These are phyloP conservation scores for Coelastrella sp. DNA, from an alignment of 139 green algal species.

Conservation along the genomic window DNA sequence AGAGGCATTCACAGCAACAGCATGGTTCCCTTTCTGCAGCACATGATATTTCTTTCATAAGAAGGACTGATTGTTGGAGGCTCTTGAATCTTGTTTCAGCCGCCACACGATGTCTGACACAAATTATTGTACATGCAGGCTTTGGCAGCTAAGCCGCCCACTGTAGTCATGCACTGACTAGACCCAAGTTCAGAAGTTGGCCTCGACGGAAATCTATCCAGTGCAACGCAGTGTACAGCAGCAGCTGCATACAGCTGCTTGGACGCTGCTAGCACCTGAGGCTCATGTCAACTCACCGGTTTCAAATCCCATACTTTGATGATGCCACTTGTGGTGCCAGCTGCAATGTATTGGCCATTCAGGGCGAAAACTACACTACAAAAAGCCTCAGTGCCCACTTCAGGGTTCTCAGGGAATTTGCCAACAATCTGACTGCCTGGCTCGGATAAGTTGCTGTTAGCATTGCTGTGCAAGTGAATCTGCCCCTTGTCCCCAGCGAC, in stretches of 20 bases:
- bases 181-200: too few species aligned
- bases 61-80: too few species aligned
- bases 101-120: too few species aligned
- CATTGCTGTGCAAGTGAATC: slow-evolving; percentile 32
- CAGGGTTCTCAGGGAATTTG: neutral
- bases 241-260: too few species aligned
- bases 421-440: neutral
- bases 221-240: too few species aligned
- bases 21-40: neutral
- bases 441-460: neutral
- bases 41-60: too few species aligned
- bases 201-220: too few species aligned
- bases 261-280: neutral
- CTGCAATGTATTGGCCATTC: neutral
- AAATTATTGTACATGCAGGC: too few species aligned
- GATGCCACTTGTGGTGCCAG: neutral
- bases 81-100: too few species aligned
- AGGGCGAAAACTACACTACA: neutral
- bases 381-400: neutral
- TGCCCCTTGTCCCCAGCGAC: slow-evolving; percentile 43
- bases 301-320: slow-evolving; percentile 14
- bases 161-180: too few species aligned
- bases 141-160: too few species aligned
- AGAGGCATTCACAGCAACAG: neutral
- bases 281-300: neutral